Evolutionary conservation across 1,139 yeast species (phyloP).

Genomic region (Protomyces arabidopsidicola): DNA sequence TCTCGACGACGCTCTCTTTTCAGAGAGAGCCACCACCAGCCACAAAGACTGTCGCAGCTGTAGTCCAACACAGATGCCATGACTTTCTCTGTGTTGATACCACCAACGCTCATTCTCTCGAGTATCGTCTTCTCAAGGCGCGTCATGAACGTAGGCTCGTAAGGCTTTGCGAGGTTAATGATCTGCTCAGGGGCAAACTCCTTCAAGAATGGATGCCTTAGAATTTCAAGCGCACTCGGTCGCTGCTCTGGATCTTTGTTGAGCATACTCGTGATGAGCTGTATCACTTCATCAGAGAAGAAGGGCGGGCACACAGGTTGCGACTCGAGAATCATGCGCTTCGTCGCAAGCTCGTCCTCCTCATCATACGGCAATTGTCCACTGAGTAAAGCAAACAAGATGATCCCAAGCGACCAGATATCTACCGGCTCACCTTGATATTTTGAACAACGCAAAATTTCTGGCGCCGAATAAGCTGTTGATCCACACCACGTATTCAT

Average conservation of each 20-base stretch:
- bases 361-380: conserved; percentile 94
- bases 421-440: conserved; percentile 76
- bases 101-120: conserved; percentile 58
- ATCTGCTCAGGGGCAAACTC: conserved; percentile 46
- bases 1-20: conserved; percentile 52
- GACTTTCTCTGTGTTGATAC: conserved; percentile 61
- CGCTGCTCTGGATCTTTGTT: conserved; percentile 63
- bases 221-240: conserved; percentile 58
- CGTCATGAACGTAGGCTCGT: conserved; percentile 50
- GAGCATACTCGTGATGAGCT: conserved; percentile 55
- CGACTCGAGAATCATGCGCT: conserved; percentile 55
- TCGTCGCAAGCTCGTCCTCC: conserved; percentile 60
- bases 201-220: conserved; percentile 59
- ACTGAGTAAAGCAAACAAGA: conserved; percentile 78
- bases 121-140: conserved; percentile 62
- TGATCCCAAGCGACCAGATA: conserved; percentile 89
- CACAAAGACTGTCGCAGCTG: conserved; percentile 75
- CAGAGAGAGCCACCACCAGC: conserved; percentile 70
- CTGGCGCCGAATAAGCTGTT: conserved; percentile 96
- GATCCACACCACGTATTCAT: conserved; percentile 91
- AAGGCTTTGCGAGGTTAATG: conserved; percentile 44
- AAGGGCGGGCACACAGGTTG: conserved; percentile 56
- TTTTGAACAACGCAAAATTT: conserved; percentile 59
- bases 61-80: conserved; percentile 57
- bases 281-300: conserved; percentile 41